A percentile compares a stretch with the other conserved stretches of the same genome.
Conservation (phyloP, 768 basidiomycete species). For the Lactarius hatsudake region DNA sequence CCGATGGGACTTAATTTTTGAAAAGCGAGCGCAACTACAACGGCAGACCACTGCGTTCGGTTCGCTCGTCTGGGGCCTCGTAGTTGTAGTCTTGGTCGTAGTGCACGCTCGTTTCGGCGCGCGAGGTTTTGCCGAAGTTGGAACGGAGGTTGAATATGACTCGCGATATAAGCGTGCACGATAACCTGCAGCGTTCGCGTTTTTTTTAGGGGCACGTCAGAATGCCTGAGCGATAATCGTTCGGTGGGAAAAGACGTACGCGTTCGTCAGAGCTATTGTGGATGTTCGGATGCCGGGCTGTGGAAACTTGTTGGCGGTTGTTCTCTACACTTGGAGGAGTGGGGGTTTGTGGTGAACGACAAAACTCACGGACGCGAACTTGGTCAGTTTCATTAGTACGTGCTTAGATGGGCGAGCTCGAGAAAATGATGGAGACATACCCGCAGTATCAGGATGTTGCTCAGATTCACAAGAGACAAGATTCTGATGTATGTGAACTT, state of each 20-base stretch:
- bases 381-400: background rate
- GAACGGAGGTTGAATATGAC: constrained; percentile 7
- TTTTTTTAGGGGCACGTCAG: background rate
- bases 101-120: background rate
- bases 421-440: background rate
- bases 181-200: background rate
- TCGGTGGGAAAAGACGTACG: background rate
- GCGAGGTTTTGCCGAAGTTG: background rate
- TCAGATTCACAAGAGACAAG: background rate
- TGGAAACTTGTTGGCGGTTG: background rate
- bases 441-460: constrained; percentile 1
- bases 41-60: background rate
- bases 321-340: background rate
- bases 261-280: background rate
- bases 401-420: background rate
- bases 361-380: constrained; percentile 6
- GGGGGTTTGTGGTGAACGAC: background rate
- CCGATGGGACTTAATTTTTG: background rate
- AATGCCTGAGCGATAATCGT: background rate
- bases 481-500: background rate
- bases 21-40: background rate
- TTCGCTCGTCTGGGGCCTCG: background rate
- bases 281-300: background rate
- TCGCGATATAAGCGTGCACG: constrained; percentile 1
- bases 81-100: background rate